Conservation (phyloP, 1,284 basidiomycete genomes). For the Xerocomus nothofagi region DNA sequence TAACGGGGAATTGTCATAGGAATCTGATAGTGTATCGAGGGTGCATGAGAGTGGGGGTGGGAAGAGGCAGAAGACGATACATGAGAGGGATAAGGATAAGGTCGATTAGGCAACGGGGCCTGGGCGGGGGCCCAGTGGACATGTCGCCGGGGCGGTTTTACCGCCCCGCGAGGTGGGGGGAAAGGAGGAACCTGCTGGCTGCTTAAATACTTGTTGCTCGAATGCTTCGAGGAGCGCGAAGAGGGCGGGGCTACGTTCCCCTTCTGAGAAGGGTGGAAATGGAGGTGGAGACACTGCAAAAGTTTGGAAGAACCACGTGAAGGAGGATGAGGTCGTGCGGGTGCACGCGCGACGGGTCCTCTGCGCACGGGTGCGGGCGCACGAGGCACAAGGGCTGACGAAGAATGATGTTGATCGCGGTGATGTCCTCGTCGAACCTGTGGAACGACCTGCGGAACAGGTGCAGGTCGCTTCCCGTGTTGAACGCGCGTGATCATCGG, state of each 20-base stretch:
- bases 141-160: slow-evolving; percentile 20
- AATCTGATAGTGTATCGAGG: slow-evolving; percentile 1
- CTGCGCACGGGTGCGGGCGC: slow-evolving; percentile 16
- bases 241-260: slow-evolving; percentile 15
- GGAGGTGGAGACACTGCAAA: slow-evolving; percentile 27
- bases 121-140: slow-evolving; percentile 33
- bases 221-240: slow-evolving; percentile 12
- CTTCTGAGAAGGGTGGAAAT: slow-evolving; percentile 30
- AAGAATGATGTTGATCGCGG: slow-evolving; percentile 13
- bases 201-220: slow-evolving; percentile 4
- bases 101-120: slow-evolving; percentile 26
- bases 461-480: slow-evolving; percentile 23
- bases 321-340: slow-evolving; percentile 13
- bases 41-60: slow-evolving; percentile 8
- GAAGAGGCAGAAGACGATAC: slow-evolving; percentile 16
- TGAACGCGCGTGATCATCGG: slow-evolving; percentile 14
- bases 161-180: slow-evolving; percentile 26
- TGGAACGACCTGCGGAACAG: slow-evolving; percentile 18
- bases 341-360: slow-evolving; percentile 14
- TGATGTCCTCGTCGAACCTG: slow-evolving; percentile 25
- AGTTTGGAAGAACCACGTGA: slow-evolving; percentile 18
- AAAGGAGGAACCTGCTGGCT: slow-evolving; percentile 20
- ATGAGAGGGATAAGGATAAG: slow-evolving; percentile 32
- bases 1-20: slow-evolving; percentile 20
- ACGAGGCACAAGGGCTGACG: slow-evolving; percentile 14